Evolutionary conservation across 176 grass and related monocot species (phyloP).

Genomic region (Raddia guianensis): DNA sequence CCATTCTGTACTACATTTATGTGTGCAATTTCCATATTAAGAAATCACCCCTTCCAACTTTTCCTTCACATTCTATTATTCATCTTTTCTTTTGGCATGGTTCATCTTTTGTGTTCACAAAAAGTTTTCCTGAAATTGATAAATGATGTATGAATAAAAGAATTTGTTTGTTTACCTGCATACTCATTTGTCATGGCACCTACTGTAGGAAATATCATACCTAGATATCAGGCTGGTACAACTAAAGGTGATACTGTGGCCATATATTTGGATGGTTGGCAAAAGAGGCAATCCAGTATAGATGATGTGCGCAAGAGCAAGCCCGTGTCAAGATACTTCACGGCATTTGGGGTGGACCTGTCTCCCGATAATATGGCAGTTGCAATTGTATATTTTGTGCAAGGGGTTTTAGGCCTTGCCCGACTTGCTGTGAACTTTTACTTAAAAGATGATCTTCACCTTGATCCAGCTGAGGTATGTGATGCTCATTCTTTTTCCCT

Average conservation of each 20-base stretch:
- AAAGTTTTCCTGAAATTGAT: neutral
- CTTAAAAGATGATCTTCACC: slow-evolving; percentile 95
- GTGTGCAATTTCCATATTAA: neutral
- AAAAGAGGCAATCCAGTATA: slow-evolving; percentile 38
- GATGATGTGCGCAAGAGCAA: slow-evolving; percentile 59
- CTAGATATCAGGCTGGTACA: slow-evolving; percentile 42
- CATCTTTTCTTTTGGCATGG: slow-evolving; percentile 13
- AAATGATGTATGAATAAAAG: neutral
- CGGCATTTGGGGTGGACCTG: slow-evolving; percentile 81
- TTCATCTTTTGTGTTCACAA: slow-evolving; percentile 7
- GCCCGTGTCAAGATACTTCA: slow-evolving; percentile 53
- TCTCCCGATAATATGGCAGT: slow-evolving; percentile 95
- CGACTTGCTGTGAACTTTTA: slow-evolving; percentile 98
- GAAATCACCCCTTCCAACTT: neutral
- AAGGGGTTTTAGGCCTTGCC: slow-evolving; percentile 97
- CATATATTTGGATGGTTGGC: slow-evolving; percentile 25
- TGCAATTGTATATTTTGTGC: slow-evolving; percentile 98
- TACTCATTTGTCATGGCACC: slow-evolving; percentile 24
- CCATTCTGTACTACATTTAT: neutral
- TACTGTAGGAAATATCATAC: slow-evolving; percentile 48
- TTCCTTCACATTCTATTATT: slow-evolving; percentile 23
- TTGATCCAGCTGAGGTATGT: slow-evolving; percentile 94
- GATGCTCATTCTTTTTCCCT: neutral
- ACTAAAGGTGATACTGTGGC: slow-evolving; percentile 47
- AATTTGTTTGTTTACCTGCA: slow-evolving; percentile 4